Evolutionary conservation across 441 rosid genomes (phyloP), one percentile per base, ranked within the genome.

Genomic region (Macaranga tanarius): DNA sequence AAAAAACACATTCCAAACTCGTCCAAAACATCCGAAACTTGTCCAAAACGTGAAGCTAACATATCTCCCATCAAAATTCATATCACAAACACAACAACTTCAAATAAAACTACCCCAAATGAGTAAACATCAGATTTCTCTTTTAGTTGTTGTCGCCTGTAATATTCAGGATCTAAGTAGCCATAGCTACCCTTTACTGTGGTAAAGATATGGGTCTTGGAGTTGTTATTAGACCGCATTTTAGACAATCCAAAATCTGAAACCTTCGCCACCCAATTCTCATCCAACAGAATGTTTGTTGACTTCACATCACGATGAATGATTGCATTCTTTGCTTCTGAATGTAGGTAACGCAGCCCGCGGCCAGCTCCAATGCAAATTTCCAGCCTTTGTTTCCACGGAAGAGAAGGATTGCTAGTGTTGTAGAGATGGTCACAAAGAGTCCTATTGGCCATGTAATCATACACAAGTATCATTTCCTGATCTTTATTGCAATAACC

Each of bases 271-370:
- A 1, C 38, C 38, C 38, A 31, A 31, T 31, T 31, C 38, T 31
- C 38, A 31, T 31, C 38, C 38, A 31, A 56, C 74, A 75, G 23
- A 13, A 75, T 79, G 66, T 75, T 76, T 9, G 76, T 68, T 9
- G 67, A 62, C 62, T 72, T 75, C 5, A 79, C 65, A 26, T 79
- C 79, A 7, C 79, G 74, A 48, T 76, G 79, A 19, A 79, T 74
- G 12, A 72, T 61, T 6, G 65, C 23, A 8, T 51, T 52, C 28
- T 63, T 57, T 23, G 50, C 38, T 13, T 59, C 69, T 13, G 62
- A 19, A 68, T 55, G 76, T n/a, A 77, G 69, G 42, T 68, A 77
- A 38, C 63, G 73, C 26, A 79, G 55, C 5, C 77, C 82, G 20
- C 73, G 23, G 0, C 77, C 79, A 5, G 78, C 51, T 22, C 75